These are phyloP conservation scores for Paracoccidioides brasiliensis DNA, from an alignment of 2,329 filamentous ascomycete genomes.

Conservation along the genomic window DNA sequence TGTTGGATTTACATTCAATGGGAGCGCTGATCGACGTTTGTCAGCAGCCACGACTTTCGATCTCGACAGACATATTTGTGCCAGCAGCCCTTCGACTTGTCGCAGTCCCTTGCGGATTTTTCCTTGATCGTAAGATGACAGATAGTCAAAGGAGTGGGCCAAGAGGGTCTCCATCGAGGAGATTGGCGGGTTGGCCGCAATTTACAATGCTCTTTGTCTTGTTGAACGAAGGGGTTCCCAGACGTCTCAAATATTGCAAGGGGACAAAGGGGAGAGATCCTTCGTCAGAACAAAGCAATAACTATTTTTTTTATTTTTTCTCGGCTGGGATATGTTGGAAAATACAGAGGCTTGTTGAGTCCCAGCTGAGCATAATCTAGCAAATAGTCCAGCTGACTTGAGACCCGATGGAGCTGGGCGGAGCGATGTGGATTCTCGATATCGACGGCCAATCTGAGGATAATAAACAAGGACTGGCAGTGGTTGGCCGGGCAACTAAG, in stretches of 20 bases:
- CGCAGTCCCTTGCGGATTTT: conserved; percentile 90
- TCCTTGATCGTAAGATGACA: conserved; percentile 76
- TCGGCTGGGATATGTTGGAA: not conserved
- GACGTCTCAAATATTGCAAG: not conserved
- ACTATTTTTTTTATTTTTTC: not conserved
- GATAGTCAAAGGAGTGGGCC: conserved; percentile 88
- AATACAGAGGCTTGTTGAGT: too few species aligned
- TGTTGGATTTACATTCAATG: conserved; percentile 28
- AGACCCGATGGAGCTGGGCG: not conserved
- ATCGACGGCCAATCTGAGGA: not conserved
- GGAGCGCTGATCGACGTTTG: conserved; percentile 30
- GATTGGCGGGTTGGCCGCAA: not conserved
- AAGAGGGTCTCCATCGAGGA: conserved; percentile 71
- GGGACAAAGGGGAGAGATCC: not conserved
- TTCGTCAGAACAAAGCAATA: not conserved
- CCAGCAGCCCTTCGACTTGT: conserved; percentile 85
- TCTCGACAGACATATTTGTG: conserved; percentile 76
- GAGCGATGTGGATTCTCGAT: not conserved
- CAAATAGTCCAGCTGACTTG: not conserved
- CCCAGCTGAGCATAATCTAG: not conserved
- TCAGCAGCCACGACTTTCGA: conserved; percentile 27
- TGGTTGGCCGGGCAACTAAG: not conserved
- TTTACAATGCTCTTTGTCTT: not conserved
- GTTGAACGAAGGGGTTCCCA: not conserved
- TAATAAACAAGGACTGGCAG: not conserved